These are phyloP conservation scores for Xerocomellus chrysenteron DNA, from an alignment of 768 basidiomycete species.

Conservation along the genomic window DNA sequence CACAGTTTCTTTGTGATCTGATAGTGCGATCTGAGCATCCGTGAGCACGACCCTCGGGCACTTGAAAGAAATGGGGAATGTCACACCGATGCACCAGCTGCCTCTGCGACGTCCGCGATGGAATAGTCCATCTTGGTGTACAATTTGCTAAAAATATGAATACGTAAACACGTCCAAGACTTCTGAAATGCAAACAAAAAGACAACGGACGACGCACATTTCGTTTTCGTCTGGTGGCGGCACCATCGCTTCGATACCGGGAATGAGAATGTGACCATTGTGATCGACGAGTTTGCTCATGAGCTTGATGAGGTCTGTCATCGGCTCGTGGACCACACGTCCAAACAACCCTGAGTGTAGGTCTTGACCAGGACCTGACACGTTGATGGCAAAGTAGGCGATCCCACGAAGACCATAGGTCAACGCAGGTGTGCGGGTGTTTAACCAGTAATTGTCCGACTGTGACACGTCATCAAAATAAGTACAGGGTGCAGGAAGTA, in stretches of 20 bases:
- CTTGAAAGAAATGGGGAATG: neutral
- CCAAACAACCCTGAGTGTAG: slow-evolving; percentile 91
- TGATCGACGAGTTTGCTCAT: slow-evolving; percentile 83
- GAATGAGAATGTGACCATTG: slow-evolving; percentile 81
- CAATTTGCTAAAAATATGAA: slow-evolving; percentile 44
- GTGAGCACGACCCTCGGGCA: neutral
- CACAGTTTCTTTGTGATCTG: slow-evolving; percentile 70
- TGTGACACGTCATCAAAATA: slow-evolving; percentile 23
- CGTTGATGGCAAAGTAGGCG: slow-evolving; percentile 78
- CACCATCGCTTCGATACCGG: slow-evolving; percentile 87
- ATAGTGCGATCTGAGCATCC: slow-evolving; percentile 53
- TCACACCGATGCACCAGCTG: slow-evolving; percentile 61
- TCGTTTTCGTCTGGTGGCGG: slow-evolving; percentile 71
- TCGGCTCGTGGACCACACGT: slow-evolving; percentile 81
- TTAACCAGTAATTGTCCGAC: slow-evolving; percentile 96
- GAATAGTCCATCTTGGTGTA: slow-evolving; percentile 77
- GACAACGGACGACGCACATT: slow-evolving; percentile 37
- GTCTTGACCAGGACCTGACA: slow-evolving; percentile 83
- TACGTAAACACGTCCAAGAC: neutral
- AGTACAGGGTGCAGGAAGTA: neutral
- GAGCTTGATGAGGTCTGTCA: slow-evolving; percentile 86
- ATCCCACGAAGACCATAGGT: slow-evolving; percentile 91
- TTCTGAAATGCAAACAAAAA: neutral
- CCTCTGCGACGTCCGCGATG: slow-evolving; percentile 67
- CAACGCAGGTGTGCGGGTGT: slow-evolving; percentile 72